These are phyloP conservation scores for Tylopilus cervinicoccineus DNA, from an alignment of 768 basidiomycete genomes.

Conservation along the genomic window DNA sequence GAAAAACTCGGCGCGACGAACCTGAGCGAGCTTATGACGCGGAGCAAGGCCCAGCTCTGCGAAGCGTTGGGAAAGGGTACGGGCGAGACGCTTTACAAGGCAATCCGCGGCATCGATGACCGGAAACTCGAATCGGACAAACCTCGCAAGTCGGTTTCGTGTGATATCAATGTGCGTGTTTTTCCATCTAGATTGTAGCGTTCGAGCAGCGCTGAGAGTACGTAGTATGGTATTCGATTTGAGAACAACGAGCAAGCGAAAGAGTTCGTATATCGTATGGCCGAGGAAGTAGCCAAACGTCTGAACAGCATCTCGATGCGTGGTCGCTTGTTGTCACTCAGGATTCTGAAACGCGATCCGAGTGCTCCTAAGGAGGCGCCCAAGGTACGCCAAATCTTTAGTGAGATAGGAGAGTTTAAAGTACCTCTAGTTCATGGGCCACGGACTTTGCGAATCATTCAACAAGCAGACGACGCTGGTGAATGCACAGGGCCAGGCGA, in stretches of 20 bases:
- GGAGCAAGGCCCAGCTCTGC: constrained; percentile 62
- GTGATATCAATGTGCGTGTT: constrained; percentile 85
- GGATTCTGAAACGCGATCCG: constrained; percentile 84
- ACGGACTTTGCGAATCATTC: constrained; percentile 80
- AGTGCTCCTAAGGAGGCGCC: constrained; percentile 85
- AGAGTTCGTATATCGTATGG: constrained; percentile 71
- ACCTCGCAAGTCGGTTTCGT: constrained; percentile 85
- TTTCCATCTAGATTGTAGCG: not conserved
- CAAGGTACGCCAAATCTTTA: constrained; percentile 53
- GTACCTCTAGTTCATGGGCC: constrained; percentile 74
- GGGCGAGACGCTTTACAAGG: constrained; percentile 84
- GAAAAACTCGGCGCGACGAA: constrained; percentile 73
- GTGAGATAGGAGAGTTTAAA: not conserved
- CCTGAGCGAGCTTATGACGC: constrained; percentile 63
- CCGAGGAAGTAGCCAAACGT: constrained; percentile 69
- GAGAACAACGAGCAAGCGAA: constrained; percentile 78
- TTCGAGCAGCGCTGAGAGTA: constrained; percentile 1
- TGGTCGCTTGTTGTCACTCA: constrained; percentile 77
- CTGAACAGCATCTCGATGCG: constrained; percentile 64
- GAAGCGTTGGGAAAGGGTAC: constrained; percentile 73
- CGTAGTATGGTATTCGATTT: constrained; percentile 93
- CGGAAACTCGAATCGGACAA: constrained; percentile 78
- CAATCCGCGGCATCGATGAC: constrained; percentile 79
- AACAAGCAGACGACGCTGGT: constrained; percentile 66
- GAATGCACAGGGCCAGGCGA: constrained; percentile 60